phyloP scores from a whole-genome alignment of 108 stramenopile species.

The Stephanodiscus triporus region DNA sequence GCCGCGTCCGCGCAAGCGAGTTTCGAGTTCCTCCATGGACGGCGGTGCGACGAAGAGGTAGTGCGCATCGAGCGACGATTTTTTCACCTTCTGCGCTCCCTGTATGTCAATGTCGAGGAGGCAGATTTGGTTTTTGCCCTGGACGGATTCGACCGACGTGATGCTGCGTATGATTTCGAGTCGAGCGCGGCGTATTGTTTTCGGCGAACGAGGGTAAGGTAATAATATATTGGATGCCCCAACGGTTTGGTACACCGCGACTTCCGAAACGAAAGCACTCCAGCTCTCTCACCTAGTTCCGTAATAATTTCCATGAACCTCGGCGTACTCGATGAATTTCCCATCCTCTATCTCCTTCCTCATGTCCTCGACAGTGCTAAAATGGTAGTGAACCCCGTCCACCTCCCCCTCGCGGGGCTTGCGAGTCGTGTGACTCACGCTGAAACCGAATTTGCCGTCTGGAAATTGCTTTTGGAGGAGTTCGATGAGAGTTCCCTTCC shows the following conservation, averaged over 20 bases:
- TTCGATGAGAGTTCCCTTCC: slow-evolving; percentile 72
- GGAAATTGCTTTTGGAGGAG: slow-evolving; percentile 72
- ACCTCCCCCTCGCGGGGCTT: slow-evolving; percentile 87
- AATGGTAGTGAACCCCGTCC: slow-evolving; percentile 93
- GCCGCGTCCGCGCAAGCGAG: slow-evolving; percentile 84
- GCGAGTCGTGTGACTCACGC: slow-evolving; percentile 94
- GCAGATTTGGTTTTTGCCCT: slow-evolving; percentile 82
- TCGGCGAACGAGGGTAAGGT: not conserved
- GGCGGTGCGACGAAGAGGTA: slow-evolving; percentile 93
- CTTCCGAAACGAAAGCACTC: not conserved
- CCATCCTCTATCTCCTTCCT: slow-evolving; percentile 83
- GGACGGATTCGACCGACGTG: slow-evolving; percentile 82
- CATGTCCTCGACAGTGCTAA: slow-evolving; percentile 81
- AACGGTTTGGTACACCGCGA: not conserved
- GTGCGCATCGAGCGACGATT: slow-evolving; percentile 39
- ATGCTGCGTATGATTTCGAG: slow-evolving; percentile 44
- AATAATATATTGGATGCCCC: not conserved
- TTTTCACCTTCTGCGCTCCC: slow-evolving; percentile 75
- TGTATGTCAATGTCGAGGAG: slow-evolving; percentile 95
- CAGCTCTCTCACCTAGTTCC: slow-evolving; percentile 69
- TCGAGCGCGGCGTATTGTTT: not conserved
- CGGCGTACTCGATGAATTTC: slow-evolving; percentile 89
- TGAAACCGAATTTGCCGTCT: slow-evolving; percentile 55
- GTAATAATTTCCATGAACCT: slow-evolving; percentile 96
- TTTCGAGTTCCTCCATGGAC: slow-evolving; percentile 86